Percentiles rank a stretch among this genome's conserved stretches.
phyloP scores from a whole-genome alignment of 2,329 filamentous ascomycete genomes.

The Hypoxylon sp. region DNA sequence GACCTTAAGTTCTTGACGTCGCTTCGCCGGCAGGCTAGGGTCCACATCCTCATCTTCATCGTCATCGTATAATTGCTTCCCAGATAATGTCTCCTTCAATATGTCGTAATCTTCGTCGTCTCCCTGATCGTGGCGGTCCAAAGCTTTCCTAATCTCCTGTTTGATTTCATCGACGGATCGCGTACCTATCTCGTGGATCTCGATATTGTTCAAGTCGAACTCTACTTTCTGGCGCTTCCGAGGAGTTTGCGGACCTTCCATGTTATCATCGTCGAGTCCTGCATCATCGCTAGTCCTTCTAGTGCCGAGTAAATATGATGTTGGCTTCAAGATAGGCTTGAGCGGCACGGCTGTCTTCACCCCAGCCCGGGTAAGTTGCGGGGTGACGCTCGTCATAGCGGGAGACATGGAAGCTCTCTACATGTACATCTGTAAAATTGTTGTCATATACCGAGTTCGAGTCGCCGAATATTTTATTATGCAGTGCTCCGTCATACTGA shows the following conservation, averaged over 20 bases:
- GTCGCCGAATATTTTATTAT: slow-evolving; percentile 33
- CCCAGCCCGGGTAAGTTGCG: slow-evolving; percentile 49
- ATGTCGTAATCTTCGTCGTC: slow-evolving; percentile 73
- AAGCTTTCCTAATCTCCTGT: slow-evolving; percentile 67
- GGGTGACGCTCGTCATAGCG: slow-evolving; percentile 46
- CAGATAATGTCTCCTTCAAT: slow-evolving; percentile 72
- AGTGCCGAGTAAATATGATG: slow-evolving; percentile 62
- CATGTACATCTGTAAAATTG: slow-evolving; percentile 8
- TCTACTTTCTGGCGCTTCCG: slow-evolving; percentile 71
- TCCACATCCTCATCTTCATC: slow-evolving; percentile 64
- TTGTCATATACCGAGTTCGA: slow-evolving; percentile 25
- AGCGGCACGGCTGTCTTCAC: slow-evolving; percentile 60
- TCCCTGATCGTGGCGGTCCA: slow-evolving; percentile 70
- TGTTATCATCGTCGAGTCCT: slow-evolving; percentile 56
- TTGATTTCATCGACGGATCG: slow-evolving; percentile 70
- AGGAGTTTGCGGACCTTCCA: slow-evolving; percentile 60
- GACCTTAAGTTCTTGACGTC: slow-evolving; percentile 68
- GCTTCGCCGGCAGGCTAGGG: slow-evolving; percentile 55
- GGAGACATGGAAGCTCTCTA: slow-evolving; percentile 42
- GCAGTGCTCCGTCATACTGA: slow-evolving; percentile 45
- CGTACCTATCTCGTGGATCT: slow-evolving; percentile 68
- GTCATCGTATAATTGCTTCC: slow-evolving; percentile 62
- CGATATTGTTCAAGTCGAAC: slow-evolving; percentile 71
- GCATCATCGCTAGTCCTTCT: slow-evolving; percentile 62
- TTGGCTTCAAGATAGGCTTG: slow-evolving; percentile 68